These are phyloP conservation scores for Phtheirospermum japonicum DNA, from an alignment of 257 asterid genomes.

Conservation along the genomic window DNA sequence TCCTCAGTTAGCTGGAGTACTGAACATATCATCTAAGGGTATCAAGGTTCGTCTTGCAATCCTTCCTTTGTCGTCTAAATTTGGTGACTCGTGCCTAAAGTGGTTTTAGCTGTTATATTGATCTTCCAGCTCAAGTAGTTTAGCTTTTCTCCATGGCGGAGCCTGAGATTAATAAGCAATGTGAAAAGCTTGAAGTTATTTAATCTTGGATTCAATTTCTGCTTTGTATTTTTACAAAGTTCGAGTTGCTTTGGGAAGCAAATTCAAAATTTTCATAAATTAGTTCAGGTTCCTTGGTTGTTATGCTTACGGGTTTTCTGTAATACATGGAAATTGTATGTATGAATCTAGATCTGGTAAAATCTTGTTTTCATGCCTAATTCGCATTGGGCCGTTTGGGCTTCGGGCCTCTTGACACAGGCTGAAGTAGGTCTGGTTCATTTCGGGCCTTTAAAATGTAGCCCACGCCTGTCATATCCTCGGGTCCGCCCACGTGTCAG, in stretches of 20 bases:
- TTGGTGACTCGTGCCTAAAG: slow-evolving; percentile 15
- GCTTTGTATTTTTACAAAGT: slow-evolving; percentile 6
- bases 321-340: slow-evolving; percentile 1
- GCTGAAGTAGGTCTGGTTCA: not conserved
- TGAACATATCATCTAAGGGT: slow-evolving; percentile 68
- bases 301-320: not conserved
- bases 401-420: not conserved
- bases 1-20: slow-evolving; percentile 90
- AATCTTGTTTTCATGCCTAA: not conserved
- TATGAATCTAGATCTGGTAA: not conserved
- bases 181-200: slow-evolving; percentile 14
- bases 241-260: slow-evolving; percentile 25
- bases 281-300: slow-evolving; percentile 11
- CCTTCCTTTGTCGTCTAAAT: slow-evolving; percentile 23
- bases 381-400: not conserved
- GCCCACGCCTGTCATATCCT: not conserved
- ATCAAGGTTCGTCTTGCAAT: slow-evolving; percentile 61
- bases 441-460: not conserved
- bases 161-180: slow-evolving; percentile 5
- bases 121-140: slow-evolving; percentile 16
- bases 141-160: slow-evolving; percentile 8
- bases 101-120: slow-evolving; percentile 16
- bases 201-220: slow-evolving; percentile 17
- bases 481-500: too few species aligned
- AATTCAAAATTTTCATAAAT: not conserved